Evolutionary conservation across 768 basidiomycete species (phyloP).

Genomic region (Scleroderma bovista): DNA sequence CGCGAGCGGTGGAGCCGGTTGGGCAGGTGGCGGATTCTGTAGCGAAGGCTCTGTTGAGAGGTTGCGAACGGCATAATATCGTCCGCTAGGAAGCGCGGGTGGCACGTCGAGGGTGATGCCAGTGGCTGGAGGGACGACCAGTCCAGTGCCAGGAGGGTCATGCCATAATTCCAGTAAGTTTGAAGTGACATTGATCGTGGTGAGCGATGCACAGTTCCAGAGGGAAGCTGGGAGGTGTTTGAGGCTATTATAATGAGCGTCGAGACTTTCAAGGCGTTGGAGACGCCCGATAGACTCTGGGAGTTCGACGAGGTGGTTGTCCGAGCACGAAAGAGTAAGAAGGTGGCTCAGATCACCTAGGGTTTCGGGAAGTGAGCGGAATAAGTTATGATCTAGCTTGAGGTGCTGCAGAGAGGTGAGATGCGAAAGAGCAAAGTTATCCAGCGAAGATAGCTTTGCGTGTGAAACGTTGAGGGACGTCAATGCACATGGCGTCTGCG

Average conservation of each 20-base stretch:
- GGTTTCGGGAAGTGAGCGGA: slow-evolving; percentile 79
- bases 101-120: slow-evolving; percentile 19
- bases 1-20: slow-evolving; percentile 52
- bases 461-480: slow-evolving; percentile 82
- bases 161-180: slow-evolving; percentile 76
- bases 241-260: slow-evolving; percentile 90
- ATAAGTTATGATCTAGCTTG: slow-evolving; percentile 80
- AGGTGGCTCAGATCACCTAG: slow-evolving; percentile 71
- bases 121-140: slow-evolving; percentile 21
- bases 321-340: slow-evolving; percentile 76
- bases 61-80: slow-evolving; percentile 20
- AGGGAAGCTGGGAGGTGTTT: slow-evolving; percentile 66
- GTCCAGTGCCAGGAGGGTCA: slow-evolving; percentile 44
- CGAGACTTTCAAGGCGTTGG: slow-evolving; percentile 67
- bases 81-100: slow-evolving; percentile 9
- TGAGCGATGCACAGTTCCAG: slow-evolving; percentile 79
- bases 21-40: slow-evolving; percentile 21
- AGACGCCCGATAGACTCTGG: slow-evolving; percentile 74
- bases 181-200: slow-evolving; percentile 78
- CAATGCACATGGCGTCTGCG: slow-evolving; percentile 47
- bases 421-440: slow-evolving; percentile 66
- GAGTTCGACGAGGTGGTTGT: slow-evolving; percentile 77
- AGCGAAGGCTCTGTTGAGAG: slow-evolving; percentile 30
- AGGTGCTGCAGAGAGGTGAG: slow-evolving; percentile 67
- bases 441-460: slow-evolving; percentile 80